These are phyloP conservation scores for Aphanomyces cochlioides DNA, from an alignment of 352 stramenopile species.

Conservation along the genomic window DNA sequence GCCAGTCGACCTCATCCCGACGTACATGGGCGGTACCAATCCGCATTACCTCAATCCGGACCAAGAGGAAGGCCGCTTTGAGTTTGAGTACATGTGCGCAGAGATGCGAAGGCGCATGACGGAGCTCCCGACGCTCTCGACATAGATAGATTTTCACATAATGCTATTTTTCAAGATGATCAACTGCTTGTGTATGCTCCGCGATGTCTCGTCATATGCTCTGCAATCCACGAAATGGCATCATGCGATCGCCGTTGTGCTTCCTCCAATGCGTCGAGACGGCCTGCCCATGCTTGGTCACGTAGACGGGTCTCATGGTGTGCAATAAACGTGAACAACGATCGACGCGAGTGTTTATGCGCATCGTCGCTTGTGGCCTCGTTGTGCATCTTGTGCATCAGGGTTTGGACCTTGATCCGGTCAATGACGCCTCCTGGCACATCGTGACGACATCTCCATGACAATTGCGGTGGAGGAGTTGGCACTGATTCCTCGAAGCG, in stretches of 20 bases:
- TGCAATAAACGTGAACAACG: constrained; percentile 17
- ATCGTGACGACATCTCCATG: not conserved
- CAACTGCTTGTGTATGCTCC: not conserved
- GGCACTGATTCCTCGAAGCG: too few relatives aligned
- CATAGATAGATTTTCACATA: not conserved
- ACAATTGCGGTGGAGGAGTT: too few relatives aligned
- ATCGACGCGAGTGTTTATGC: not conserved
- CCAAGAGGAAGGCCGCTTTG: constrained; percentile 17
- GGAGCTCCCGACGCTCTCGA: not conserved
- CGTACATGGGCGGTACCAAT: constrained; percentile 44
- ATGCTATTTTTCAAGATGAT: not conserved
- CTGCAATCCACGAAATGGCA: not conserved
- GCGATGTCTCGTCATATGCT: constrained; percentile 8
- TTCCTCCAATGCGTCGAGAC: constrained; percentile 7
- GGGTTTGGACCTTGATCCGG: constrained; percentile 23
- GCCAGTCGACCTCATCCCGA: constrained; percentile 49
- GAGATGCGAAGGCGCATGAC: constrained; percentile 14
- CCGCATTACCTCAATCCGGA: constrained; percentile 39
- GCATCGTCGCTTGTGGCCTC: not conserved
- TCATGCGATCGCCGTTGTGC: not conserved
- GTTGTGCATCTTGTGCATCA: constrained; percentile 6
- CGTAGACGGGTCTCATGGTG: constrained; percentile 12
- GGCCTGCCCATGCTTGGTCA: constrained; percentile 14
- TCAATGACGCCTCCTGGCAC: constrained; percentile 20
- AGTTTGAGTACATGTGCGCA: constrained; percentile 24